A percentile compares a stretch with the other conserved stretches of the same genome.
Conservation (phyloP, 805 yeast genomes). For the Pichia cabralensis region DNA sequence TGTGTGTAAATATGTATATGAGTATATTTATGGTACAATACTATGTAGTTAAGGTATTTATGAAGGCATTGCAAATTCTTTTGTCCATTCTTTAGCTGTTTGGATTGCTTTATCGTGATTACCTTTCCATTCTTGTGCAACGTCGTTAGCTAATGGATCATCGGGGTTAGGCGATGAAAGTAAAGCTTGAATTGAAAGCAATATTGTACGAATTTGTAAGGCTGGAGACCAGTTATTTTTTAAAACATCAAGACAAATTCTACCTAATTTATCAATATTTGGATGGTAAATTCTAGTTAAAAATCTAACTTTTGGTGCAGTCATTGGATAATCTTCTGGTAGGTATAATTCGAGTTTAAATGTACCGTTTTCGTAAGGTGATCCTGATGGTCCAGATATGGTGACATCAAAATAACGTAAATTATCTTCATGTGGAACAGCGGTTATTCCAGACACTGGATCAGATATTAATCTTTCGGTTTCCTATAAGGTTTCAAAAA, state of each 20-base stretch:
- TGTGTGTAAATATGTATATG: no score
- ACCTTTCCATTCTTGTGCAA: slow-evolving; percentile 92
- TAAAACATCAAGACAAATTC: slow-evolving; percentile 91
- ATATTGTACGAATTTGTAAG: slow-evolving; percentile 83
- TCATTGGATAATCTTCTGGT: slow-evolving; percentile 98
- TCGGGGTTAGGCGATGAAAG: slow-evolving; percentile 96
- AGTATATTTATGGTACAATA: no score
- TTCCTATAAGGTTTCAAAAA: no score
- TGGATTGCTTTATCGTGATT: slow-evolving; percentile 71
- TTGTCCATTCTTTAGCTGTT: slow-evolving; percentile 74
- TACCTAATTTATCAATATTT: slow-evolving; percentile 87
- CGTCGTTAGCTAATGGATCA: slow-evolving; percentile 96
- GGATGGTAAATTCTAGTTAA: slow-evolving; percentile 93
- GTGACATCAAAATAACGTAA: slow-evolving; percentile 86
- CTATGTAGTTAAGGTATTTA: no score
- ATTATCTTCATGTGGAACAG: slow-evolving; percentile 90
- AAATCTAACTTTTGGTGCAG: slow-evolving; percentile 92
- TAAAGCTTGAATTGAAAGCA: slow-evolving; percentile 85
- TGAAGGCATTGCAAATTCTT: slow-evolving; percentile 37
- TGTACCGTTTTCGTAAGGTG: slow-evolving; percentile 79
- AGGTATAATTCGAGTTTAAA: slow-evolving; percentile 79
- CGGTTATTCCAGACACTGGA: slow-evolving; percentile 94
- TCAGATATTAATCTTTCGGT: slow-evolving; percentile 87
- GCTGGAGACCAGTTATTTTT: slow-evolving; percentile 98
- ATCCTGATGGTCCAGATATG: slow-evolving; percentile 81